These are phyloP conservation scores for Davidsoniella neocaledoniae DNA, from an alignment of 2,329 filamentous ascomycete species.

Conservation along the genomic window DNA sequence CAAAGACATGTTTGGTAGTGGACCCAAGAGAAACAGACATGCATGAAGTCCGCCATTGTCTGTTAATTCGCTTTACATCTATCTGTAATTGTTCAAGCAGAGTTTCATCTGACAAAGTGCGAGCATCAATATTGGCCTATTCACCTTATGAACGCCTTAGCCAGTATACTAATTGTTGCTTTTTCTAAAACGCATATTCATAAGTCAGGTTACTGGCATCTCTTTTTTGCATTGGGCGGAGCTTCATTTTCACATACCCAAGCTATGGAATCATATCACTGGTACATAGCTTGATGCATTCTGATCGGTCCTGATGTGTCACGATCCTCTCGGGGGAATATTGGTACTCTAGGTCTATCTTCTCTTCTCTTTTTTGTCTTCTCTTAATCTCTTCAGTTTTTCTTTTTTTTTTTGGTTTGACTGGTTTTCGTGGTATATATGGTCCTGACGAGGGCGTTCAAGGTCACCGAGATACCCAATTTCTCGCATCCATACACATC, in stretches of 20 bases:
- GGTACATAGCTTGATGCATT: neutral
- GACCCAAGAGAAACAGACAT: conserved; percentile 35
- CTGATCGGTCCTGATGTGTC: no score
- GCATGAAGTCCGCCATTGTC: conserved; percentile 16
- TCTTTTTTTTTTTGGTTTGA: neutral
- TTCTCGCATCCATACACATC: neutral
- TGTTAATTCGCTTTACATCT: neutral
- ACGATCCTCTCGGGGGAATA: no score
- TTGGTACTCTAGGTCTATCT: neutral
- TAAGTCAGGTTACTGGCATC: no score
- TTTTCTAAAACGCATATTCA: no score
- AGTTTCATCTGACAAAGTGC: no score
- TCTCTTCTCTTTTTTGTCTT: neutral
- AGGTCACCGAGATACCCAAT: neutral
- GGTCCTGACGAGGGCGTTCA: conserved; percentile 8
- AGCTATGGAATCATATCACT: neutral
- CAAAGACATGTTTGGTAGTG: conserved; percentile 39
- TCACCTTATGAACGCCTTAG: no score
- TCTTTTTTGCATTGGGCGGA: no score
- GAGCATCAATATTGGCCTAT: no score
- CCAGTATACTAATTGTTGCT: no score
- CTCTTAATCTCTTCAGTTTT: neutral
- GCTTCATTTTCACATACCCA: neutral
- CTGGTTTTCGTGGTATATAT: conserved; percentile 4
- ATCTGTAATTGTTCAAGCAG: no score